These are phyloP conservation scores for Jatropha curcas DNA, from an alignment of 345 rosid genomes.

Conservation along the genomic window DNA sequence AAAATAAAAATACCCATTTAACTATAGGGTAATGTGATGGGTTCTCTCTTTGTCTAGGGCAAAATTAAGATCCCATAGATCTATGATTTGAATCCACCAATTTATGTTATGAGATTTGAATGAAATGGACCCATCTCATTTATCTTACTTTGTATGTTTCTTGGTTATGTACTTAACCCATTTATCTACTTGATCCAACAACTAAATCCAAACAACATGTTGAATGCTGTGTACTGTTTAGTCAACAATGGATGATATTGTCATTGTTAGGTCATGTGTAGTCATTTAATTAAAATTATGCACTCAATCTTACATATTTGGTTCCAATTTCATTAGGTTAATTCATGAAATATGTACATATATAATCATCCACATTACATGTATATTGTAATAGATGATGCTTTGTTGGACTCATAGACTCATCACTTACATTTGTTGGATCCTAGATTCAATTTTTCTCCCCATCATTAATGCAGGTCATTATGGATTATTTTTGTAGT, in stretches of 20 bases:
- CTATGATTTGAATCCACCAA: conserved; percentile 12
- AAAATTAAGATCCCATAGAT: background rate
- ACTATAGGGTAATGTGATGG: too few species aligned
- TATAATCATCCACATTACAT: too few species aligned
- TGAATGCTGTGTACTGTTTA: background rate
- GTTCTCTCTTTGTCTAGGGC: background rate
- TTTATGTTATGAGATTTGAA: background rate
- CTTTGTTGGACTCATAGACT: too few species aligned
- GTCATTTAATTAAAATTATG: too few species aligned
- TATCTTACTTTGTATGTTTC: conserved; percentile 3
- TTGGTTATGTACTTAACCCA: background rate
- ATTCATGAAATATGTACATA: too few species aligned
- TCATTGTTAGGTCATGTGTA: background rate
- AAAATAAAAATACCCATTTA: background rate
- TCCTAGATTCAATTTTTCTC: too few species aligned
- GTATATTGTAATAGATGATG: too few species aligned
- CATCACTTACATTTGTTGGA: too few species aligned
- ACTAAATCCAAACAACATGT: conserved; percentile 13
- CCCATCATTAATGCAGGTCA: too few species aligned
- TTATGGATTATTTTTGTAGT: too few species aligned
- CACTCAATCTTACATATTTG: too few species aligned
- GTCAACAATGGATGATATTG: background rate
- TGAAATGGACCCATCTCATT: conserved; percentile 11
- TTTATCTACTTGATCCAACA: conserved; percentile 11
- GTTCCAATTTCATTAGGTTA: too few species aligned